Evolutionary conservation across 78 protist genomes (phyloP).

Genomic region (Dictyostelium brefeldianum): DNA sequence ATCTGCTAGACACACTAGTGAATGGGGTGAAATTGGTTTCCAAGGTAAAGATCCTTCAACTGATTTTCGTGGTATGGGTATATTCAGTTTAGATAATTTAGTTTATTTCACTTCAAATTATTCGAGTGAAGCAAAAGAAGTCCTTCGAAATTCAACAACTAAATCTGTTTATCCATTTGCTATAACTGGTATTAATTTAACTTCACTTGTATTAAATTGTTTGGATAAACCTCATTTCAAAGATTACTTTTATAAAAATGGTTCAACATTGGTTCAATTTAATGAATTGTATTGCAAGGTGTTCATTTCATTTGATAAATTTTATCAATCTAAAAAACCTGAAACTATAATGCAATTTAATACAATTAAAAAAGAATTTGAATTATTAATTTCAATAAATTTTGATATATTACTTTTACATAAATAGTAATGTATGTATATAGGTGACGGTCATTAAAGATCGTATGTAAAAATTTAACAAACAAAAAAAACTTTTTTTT

Average conservation of each 20-base stretch:
- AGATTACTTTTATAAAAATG: slow-evolving; percentile 21
- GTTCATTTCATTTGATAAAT: slow-evolving; percentile 43
- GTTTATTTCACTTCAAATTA: slow-evolving; percentile 32
- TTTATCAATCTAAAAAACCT: slow-evolving; percentile 65
- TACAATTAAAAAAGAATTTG: slow-evolving; percentile 48
- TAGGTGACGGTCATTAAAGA: background rate
- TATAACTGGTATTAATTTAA: slow-evolving; percentile 63
- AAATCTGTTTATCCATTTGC: slow-evolving; percentile 62
- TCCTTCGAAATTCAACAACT: background rate
- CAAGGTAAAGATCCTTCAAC: slow-evolving; percentile 85
- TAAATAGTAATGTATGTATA: background rate
- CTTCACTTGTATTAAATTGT: slow-evolving; percentile 1
- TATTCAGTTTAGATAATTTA: slow-evolving; percentile 72
- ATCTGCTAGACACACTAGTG: slow-evolving; percentile 19
- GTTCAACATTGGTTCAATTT: slow-evolving; percentile 15
- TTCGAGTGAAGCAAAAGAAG: background rate
- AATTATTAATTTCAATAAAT: background rate
- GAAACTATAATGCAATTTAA: slow-evolving; percentile 50
- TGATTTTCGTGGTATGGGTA: slow-evolving; percentile 84
- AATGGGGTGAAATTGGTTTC: slow-evolving; percentile 79
- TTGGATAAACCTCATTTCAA: slow-evolving; percentile 10
- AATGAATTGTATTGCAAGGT: slow-evolving; percentile 47
- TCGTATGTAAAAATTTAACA: too few species aligned
- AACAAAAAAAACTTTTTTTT: too few species aligned
- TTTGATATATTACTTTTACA: background rate